phyloP scores from a whole-genome alignment of 2,329 filamentous ascomycete genomes.

The Scedosporium boydii region DNA sequence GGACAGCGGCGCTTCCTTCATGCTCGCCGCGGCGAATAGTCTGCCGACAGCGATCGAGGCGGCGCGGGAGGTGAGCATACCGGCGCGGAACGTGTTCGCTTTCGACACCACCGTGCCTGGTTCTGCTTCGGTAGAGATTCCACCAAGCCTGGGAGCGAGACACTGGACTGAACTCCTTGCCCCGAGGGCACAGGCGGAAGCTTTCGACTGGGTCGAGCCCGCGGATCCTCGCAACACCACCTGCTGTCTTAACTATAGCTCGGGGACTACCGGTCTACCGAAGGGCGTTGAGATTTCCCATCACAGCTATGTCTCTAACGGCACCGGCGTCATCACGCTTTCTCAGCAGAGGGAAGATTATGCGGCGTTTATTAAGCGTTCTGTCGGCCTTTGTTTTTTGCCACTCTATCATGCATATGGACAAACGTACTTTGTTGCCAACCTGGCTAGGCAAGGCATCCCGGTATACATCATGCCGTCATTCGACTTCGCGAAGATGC shows the following conservation, averaged over 20 bases:
- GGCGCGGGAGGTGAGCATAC: constrained; percentile 47
- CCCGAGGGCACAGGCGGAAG: constrained; percentile 36
- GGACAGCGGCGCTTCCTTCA: constrained; percentile 58
- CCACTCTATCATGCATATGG: constrained; percentile 69
- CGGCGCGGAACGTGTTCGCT: constrained; percentile 47
- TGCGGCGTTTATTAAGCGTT: constrained; percentile 25
- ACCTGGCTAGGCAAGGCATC: constrained; percentile 42
- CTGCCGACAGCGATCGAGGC: constrained; percentile 59
- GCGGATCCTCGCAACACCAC: constrained; percentile 40
- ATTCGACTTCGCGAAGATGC: constrained; percentile 66
- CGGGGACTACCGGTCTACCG: constrained; percentile 69
- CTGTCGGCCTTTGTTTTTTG: constrained; percentile 54
- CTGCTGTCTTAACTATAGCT: constrained; percentile 70
- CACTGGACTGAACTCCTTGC: constrained; percentile 59
- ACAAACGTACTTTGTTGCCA: constrained; percentile 61
- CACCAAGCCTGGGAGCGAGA: constrained; percentile 27
- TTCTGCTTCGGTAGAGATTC: constrained; percentile 9
- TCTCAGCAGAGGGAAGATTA: constrained; percentile 36
- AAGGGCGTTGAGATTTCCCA: constrained; percentile 83
- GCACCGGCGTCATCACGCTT: constrained; percentile 46
- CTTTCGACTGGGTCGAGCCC: constrained; percentile 55
- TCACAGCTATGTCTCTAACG: constrained; percentile 64
- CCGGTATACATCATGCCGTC: constrained; percentile 70
- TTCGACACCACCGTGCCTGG: constrained; percentile 47
- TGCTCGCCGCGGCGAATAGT: constrained; percentile 53